phyloP scores from a whole-genome alignment of 129 eudicot genomes.

The Flaveria sonorensis region DNA sequence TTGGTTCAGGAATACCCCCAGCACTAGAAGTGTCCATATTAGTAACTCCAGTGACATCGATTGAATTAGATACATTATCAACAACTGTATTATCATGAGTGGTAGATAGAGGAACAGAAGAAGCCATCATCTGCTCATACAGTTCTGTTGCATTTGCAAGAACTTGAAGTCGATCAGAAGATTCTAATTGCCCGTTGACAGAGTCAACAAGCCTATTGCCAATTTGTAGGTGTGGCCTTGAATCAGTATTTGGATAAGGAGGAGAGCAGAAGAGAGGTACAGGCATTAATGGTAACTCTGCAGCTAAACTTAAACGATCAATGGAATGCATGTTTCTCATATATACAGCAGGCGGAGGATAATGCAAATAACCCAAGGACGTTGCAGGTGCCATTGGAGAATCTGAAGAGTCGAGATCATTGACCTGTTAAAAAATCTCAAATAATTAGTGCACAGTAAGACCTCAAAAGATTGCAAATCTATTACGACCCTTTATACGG shows the following conservation, averaged over 20 bases:
- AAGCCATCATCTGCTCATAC: constrained; percentile 79
- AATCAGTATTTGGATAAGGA: constrained; percentile 38
- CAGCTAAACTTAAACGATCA: constrained; percentile 52
- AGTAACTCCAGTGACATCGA: constrained; percentile 48
- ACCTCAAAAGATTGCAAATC: not conserved
- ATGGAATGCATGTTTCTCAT: constrained; percentile 71
- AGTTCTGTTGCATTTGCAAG: constrained; percentile 91
- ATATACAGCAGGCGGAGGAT: constrained; percentile 92
- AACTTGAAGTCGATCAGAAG: constrained; percentile 77
- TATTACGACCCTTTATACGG: not conserved
- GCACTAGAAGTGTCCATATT: constrained; percentile 32
- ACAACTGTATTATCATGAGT: constrained; percentile 45
- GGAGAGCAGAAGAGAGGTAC: constrained; percentile 56
- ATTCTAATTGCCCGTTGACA: constrained; percentile 26
- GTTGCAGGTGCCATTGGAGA: constrained; percentile 77
- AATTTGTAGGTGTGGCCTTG: constrained; percentile 53
- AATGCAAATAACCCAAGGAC: constrained; percentile 73
- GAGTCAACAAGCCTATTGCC: constrained; percentile 45
- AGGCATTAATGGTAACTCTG: constrained; percentile 68
- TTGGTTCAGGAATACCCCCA: constrained; percentile 13
- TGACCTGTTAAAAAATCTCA: constrained; percentile 63
- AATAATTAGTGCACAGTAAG: constrained; percentile 9
- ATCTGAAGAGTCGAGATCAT: constrained; percentile 86
- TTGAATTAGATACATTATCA: constrained; percentile 37
- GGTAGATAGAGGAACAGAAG: constrained; percentile 49